Conservation (phyloP, 192 early-diverging fungal genomes). For the Podila epigama region DNA sequence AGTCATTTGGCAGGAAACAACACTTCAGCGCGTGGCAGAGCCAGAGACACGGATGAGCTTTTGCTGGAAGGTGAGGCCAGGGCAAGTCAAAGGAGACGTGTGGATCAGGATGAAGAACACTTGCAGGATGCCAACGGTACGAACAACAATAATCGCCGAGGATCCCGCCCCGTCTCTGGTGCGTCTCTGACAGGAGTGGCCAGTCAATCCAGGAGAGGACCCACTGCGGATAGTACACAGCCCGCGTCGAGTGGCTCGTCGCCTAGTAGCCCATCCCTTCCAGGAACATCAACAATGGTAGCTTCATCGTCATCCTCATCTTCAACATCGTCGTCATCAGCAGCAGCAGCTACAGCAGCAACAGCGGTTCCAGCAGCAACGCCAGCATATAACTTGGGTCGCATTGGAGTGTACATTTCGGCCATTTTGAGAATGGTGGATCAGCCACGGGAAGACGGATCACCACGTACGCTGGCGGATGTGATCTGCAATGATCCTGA, state of each 20-base stretch:
- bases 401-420: constrained; percentile 46
- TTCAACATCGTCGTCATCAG: no score
- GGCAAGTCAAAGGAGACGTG: neutral
- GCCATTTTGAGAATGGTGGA: constrained; percentile 48
- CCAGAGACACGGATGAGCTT: neutral
- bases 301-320: constrained; percentile 5
- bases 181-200: neutral
- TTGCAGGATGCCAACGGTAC: neutral
- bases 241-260: constrained; percentile 34
- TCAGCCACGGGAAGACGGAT: constrained; percentile 50
- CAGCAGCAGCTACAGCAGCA: neutral
- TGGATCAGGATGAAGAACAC: neutral
- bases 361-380: constrained; percentile 8
- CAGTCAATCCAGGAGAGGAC: neutral
- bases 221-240: constrained; percentile 1
- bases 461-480: constrained; percentile 35
- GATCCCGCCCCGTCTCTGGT: neutral
- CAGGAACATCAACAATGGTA: neutral
- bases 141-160: neutral
- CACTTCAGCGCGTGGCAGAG: neutral
- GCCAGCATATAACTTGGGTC: constrained; percentile 45
- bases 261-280: constrained; percentile 34
- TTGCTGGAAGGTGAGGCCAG: neutral
- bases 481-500: constrained; percentile 49
- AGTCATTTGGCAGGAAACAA: no score